A percentile compares a stretch with the other conserved stretches of the same genome.
These are phyloP conservation scores for Telfairia occidentalis DNA, from an alignment of 331 rosid genomes.

Conservation along the genomic window DNA sequence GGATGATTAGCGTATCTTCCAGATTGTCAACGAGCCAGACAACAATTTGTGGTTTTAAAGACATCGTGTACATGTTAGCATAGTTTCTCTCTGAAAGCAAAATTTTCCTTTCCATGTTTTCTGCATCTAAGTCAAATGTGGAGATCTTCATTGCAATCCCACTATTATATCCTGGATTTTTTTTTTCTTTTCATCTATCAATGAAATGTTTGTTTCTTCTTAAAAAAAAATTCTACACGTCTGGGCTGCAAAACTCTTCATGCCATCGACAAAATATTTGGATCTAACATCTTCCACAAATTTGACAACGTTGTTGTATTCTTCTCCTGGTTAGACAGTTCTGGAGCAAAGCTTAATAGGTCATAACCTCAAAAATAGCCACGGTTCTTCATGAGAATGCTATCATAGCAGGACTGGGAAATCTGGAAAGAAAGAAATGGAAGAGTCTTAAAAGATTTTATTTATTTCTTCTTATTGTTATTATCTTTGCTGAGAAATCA, in stretches of 20 bases:
- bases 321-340: neutral
- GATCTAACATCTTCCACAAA: neutral
- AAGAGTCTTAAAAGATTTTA: neutral
- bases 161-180: no score
- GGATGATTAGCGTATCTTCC: neutral
- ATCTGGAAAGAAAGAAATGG: neutral
- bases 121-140: neutral
- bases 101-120: no score
- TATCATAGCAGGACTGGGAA: neutral
- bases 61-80: neutral
- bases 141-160: neutral
- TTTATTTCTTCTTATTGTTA: neutral
- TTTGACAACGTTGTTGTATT: neutral
- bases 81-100: no score
- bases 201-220: no score
- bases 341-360: neutral
- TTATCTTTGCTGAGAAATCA: neutral
- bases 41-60: neutral
- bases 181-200: no score
- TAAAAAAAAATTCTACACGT: no score
- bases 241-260: neutral
- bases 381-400: neutral
- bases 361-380: neutral
- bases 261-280: neutral
- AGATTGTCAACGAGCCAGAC: neutral